Base-by-base conservation (phyloP, 306 rosid genomes). In the Prunus armeniaca region DNA sequence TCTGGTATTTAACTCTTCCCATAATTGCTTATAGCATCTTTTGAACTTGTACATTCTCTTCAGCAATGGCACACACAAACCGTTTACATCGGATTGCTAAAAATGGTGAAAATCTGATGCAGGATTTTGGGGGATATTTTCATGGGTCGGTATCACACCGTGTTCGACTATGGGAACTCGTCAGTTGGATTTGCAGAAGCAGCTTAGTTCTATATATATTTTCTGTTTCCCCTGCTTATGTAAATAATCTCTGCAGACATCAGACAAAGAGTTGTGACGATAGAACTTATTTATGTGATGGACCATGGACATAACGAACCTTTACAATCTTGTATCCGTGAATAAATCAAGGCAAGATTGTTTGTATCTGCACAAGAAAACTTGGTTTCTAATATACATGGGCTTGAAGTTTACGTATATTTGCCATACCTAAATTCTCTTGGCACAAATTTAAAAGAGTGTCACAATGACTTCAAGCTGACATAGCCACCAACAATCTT, bases 81-180 rank as follows among this genome's bases (percentile, higher is more conserved):
- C 22, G 43, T 43, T 15, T 55, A 22, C 27, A 15, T 52, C 2
- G 12, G 63, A n/a, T 71, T 0, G 57, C 66, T 60, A 56, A 72
- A 12, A 51, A 51, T 56, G 52, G 43, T 58, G 68, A 24, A 15
- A 46, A 0, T 66, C 66, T 62, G 15, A 41, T 88, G 73, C 82
- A 89, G 93, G 91, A 89, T 87, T 79, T 68, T 89, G 73, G 93
- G 90, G 65, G 92, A 88, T 76, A 82, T 89, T 49, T 89, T 84
- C 84, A 85, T 87, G 87, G 87, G 91, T 52, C 81, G 80, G 43
- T 87, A 84, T 76, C 87, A 87, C 86, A 84, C 90, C 0, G 87
- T 87, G 77, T 87, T 87, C 38, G 79, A 87, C 79, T 80, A 82
- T 50, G 87, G 89, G 15, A 85, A 85, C 30, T 38, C 50, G 74